Evolutionary conservation across 805 yeast species (phyloP), one percentile per base, ranked within the genome.

Genomic region (Candida bentonensis): DNA sequence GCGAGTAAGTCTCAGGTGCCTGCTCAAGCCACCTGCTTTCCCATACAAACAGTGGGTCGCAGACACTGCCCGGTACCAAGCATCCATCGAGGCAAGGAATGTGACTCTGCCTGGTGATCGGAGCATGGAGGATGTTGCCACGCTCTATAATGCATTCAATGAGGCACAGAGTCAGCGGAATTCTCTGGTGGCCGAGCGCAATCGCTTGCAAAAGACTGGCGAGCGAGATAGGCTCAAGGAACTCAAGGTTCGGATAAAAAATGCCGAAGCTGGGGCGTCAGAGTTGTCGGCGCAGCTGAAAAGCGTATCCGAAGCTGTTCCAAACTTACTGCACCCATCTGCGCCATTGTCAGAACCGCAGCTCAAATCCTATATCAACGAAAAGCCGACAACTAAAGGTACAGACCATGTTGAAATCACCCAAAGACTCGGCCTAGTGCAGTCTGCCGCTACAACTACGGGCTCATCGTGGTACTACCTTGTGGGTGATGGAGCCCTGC

Each of bases 391-490:
- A 23, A 9, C 45, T 17, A 28, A 28, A 15, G 27, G 21, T 20
- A 45, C 50, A 2, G 85, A 81, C 54, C 98, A 92, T 58, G 74
- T 79, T 41, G 62, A 57, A 3, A 81, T 92, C n/a, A 87, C 84
- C 50, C 75, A 70, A 21, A 60, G 64, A n/a, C 69, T 85, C 27
- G 74, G 77, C 0, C 61, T 89, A 22, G 62, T 86, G 22, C 92
- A 92, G 47, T 72, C 92, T 43, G 64, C 67, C 15, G 66, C 74
- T 0, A 73, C 92, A 4, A 96, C 96, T 0, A 61, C 74, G n/a
- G 67, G 67, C 2, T 62, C 68, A 0, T 84, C 95, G 2, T 87
- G 94, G 82, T 88, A 87, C 58, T 92, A 84, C 54, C 63, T 92
- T 3, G 48, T 80, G 1, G 84, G 85, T 17, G 94, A 82, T 49